Base-by-base conservation (phyloP, 768 basidiomycete species). In the Psilocybe azurescens region DNA sequence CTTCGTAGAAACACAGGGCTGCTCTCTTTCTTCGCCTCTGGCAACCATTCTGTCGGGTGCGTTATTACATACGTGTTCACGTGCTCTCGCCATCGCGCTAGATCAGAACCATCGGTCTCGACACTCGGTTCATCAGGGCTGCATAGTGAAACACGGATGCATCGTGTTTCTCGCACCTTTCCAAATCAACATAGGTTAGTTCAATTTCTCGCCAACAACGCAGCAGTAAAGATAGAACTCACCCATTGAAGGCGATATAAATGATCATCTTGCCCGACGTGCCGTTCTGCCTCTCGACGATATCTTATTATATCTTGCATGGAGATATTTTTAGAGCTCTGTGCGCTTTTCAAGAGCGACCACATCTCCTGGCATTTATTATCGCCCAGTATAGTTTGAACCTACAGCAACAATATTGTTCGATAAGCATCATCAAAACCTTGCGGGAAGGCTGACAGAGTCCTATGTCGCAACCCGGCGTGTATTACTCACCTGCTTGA, bases 341-440 rank as follows among this genome's bases (percentile, higher is more conserved):
- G 87, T 53, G 86, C 85, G 58, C 81, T 81, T 70, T 90, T 87
- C 46, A 97, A 78, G 55, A 95, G 75, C 30, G 83, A 80, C 86
- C 91, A 90, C 33, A 97, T 77, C 69, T 97, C 95, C 72, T 93
- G 93, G 60, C 91, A 93, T 73, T 90, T 93, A 78, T 84, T 81
- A 72, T 99, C 97, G 33, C 86, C 85, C 52, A 93, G 74, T 54
- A 97, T 88, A 2, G 89, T 91, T 73, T 97, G 95, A 24, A 94
- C 93, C 94, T 95, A 72, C 53, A 13, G 9, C 24, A 16, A 52
- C 29, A 8, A 32, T 30, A 59, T 53, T 53, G 57, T 36, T 53
- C 41, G 39, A 41, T 57, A 60, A 10, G 14, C 7, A 3, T 24
- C n/a, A 49, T 24, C 46, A 28, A 29, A 52, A 52, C 51, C 14